A percentile compares a stretch with the other conserved stretches of the same genome.
Conservation (phyloP, 441 rosid genomes). For the Melastoma candidum region DNA sequence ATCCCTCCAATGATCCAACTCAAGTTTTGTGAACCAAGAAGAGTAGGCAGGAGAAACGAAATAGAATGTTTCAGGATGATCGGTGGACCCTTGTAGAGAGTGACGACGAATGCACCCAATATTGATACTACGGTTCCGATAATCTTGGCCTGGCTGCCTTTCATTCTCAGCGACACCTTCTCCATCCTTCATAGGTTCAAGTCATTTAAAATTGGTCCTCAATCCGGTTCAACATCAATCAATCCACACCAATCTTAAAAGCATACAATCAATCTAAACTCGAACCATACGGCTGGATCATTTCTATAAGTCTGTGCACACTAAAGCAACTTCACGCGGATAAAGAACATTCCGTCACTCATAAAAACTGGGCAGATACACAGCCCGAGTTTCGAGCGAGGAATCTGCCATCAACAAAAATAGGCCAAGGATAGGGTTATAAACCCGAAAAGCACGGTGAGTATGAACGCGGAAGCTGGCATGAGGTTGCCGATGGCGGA, state of each 20-base stretch:
- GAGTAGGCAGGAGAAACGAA: constrained; percentile 1
- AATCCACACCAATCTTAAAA: no score
- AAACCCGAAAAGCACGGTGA: constrained; percentile 17
- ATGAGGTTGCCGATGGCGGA: constrained; percentile 22
- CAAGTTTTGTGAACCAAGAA: constrained; percentile 12
- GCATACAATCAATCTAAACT: no score
- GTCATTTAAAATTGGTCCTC: no score
- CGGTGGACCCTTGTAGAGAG: constrained; percentile 39
- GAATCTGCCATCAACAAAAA: no score
- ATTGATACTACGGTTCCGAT: constrained; percentile 34
- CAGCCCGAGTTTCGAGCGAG: no score
- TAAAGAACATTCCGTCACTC: no score
- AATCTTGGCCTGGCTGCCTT: constrained; percentile 37
- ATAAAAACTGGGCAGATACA: no score
- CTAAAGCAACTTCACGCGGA: no score
- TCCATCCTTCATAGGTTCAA: constrained; percentile 33
- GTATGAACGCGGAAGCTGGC: constrained; percentile 20
- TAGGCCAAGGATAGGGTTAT: neutral
- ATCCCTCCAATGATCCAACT: constrained; percentile 37
- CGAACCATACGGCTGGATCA: no score
- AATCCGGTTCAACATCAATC: no score
- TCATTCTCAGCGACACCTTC: constrained; percentile 26
- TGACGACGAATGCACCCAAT: constrained; percentile 37
- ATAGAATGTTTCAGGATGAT: constrained; percentile 12
- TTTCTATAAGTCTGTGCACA: no score